Base-by-base conservation (phyloP, 2,329 filamentous ascomycete genomes). In the Fusarium sp. region DNA sequence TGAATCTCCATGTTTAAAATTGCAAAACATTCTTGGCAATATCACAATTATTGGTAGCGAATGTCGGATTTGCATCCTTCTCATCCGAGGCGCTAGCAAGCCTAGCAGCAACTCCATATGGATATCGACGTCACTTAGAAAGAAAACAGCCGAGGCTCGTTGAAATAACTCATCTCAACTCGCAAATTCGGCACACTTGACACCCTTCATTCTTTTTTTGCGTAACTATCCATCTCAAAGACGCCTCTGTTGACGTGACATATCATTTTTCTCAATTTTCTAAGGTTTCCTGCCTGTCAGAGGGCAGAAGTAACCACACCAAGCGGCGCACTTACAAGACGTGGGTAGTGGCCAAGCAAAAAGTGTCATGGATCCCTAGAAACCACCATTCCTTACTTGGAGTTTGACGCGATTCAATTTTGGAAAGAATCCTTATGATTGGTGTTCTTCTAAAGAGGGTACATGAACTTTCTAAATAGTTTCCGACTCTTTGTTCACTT, bases 361-460 rank as follows among this genome's bases (percentile, higher is more conserved):
- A 31, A 66, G 62, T 62, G 66, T 66, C 61, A 69, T 69, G 61
- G 66, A 67, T 49, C 34, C 18, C 39, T 43, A 69, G 38, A 44
- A 58, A 44, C 31, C 56, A 31, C 36, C 51, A 58, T 52, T 56
- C 50, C 52, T 38, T 33, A 51, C 56, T 33, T 45, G 63, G 40
- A 34, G 26, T 57, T 62, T 52, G 34, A 49, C 22, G 20, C 63
- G 48, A 57, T 68, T 44, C 38, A 39, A 44, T 43, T n/a, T 33
- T 48, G 26, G 39, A 45, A 20, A 14, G 9, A 33, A 20, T 20
- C 55, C 34, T 56, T 49, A 20, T 50, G 51, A 50, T 66, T 69
- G 66, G 60, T 2, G 26, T 53, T 38, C 20, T 26, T 45, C 50
- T 36, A 46, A 38, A n/a, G 20, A 34, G 36, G 31, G 28, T 36